Evolutionary conservation across 208 protist species (phyloP).

Genomic region (Endotrypanum monterogeii): DNA sequence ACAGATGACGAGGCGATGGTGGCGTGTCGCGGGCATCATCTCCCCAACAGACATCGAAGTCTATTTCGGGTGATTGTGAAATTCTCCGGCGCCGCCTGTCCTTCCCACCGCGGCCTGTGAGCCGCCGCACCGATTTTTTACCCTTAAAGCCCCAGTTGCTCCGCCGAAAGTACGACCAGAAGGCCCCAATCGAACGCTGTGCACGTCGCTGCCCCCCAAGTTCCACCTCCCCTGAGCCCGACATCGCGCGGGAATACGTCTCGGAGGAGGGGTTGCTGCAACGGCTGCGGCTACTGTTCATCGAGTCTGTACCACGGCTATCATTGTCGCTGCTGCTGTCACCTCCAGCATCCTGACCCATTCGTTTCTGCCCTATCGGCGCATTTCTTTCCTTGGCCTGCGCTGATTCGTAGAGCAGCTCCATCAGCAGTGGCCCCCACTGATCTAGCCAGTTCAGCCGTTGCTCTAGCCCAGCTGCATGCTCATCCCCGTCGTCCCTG

Average conservation of each 20-base stretch:
- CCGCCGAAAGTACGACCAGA: neutral
- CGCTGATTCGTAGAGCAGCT: constrained; percentile 31
- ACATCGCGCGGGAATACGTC: neutral
- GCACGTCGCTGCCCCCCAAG: neutral
- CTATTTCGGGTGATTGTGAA: neutral
- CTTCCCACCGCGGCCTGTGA: neutral
- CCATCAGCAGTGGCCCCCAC: constrained; percentile 30
- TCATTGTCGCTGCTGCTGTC: neutral
- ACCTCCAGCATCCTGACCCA: neutral
- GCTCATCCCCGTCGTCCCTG: neutral
- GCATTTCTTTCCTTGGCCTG: constrained; percentile 3
- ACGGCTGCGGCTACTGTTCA: neutral
- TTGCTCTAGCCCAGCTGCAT: neutral
- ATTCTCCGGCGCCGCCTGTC: neutral
- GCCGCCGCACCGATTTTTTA: neutral
- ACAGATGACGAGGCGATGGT: neutral
- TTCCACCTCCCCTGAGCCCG: neutral
- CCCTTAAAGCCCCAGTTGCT: neutral
- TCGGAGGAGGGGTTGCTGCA: neutral
- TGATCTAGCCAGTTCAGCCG: constrained; percentile 29
- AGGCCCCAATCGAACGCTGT: neutral
- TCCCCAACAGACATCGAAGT: neutral
- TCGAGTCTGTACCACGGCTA: neutral
- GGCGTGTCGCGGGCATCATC: neutral
- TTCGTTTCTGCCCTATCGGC: neutral